Evolutionary conservation across 108 stramenopile genomes (phyloP).

Genomic region (Cyclotella sp.): DNA sequence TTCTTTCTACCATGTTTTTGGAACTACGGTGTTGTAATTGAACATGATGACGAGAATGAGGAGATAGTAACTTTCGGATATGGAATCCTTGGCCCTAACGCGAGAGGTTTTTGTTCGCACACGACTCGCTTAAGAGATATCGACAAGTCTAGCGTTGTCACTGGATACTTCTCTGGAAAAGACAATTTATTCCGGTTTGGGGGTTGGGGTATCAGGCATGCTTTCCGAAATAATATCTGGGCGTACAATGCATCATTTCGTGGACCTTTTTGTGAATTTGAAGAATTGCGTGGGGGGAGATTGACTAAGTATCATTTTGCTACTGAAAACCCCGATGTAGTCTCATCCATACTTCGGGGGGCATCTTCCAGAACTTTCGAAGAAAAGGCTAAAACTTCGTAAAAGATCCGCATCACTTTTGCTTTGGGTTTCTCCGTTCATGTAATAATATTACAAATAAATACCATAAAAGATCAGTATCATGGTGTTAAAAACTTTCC

Average conservation of each 20-base stretch:
- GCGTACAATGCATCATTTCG: slow-evolving; percentile 16
- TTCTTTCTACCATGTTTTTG: slow-evolving; percentile 20
- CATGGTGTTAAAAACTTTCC: too few relatives aligned
- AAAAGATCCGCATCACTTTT: too few relatives aligned
- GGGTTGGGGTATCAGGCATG: slow-evolving; percentile 7
- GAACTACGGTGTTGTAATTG: slow-evolving; percentile 9
- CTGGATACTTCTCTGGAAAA: slow-evolving; percentile 10
- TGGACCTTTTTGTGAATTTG: not conserved
- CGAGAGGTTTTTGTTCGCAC: slow-evolving; percentile 3
- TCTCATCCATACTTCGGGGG: not conserved
- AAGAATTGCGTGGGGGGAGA: not conserved
- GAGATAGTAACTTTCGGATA: slow-evolving; percentile 9
- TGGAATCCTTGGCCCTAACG: not conserved
- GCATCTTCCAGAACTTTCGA: not conserved
- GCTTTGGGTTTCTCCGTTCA: not conserved
- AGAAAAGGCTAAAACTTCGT: not conserved
- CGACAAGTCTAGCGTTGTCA: not conserved
- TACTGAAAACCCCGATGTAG: slow-evolving; percentile 3
- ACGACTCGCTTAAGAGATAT: slow-evolving; percentile 4
- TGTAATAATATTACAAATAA: not conserved
- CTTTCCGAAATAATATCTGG: not conserved
- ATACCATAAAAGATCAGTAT: too few relatives aligned
- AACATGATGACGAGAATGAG: not conserved
- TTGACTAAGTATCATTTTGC: not conserved
- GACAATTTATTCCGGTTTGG: slow-evolving; percentile 15